These are phyloP conservation scores for Creolimax fragrantissima DNA, from an alignment of 78 protist genomes.

Conservation along the genomic window DNA sequence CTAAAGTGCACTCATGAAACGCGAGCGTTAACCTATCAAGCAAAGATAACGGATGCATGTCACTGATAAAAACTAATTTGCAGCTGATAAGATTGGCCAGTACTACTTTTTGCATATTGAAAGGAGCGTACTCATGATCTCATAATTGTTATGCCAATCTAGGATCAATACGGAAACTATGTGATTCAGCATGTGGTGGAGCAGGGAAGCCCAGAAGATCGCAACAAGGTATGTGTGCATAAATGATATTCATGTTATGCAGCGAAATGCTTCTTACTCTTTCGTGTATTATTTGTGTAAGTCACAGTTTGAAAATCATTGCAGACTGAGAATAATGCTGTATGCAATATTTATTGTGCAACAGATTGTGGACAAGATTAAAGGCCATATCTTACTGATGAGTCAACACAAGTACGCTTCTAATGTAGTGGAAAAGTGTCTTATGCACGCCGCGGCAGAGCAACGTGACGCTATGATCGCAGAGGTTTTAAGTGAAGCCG, in stretches of 20 bases:
- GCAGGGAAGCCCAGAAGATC: constrained; percentile 40
- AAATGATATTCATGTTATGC: too few species aligned
- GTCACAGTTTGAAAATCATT: too few species aligned
- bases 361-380: constrained; percentile 26
- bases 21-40: not conserved
- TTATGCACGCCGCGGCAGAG: not conserved
- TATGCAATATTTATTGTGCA: too few species aligned
- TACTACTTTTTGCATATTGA: too few species aligned
- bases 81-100: too few species aligned
- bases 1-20: too few species aligned
- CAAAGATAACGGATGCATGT: not conserved
- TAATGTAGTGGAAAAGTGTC: constrained; percentile 68
- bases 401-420: constrained; percentile 85
- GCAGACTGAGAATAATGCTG: too few species aligned
- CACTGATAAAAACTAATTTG: not conserved
- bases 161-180: constrained; percentile 95
- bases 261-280: too few species aligned
- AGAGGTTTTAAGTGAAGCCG: constrained; percentile 8
- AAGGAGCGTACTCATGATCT: too few species aligned
- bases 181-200: constrained; percentile 91
- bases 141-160: not conserved
- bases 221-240: not conserved
- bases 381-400: constrained; percentile 59
- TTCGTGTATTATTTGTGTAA: too few species aligned
- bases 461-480: constrained; percentile 26